phyloP scores from a whole-genome alignment of 2,329 filamentous ascomycete genomes.

The Calonectria multiphialidica region DNA sequence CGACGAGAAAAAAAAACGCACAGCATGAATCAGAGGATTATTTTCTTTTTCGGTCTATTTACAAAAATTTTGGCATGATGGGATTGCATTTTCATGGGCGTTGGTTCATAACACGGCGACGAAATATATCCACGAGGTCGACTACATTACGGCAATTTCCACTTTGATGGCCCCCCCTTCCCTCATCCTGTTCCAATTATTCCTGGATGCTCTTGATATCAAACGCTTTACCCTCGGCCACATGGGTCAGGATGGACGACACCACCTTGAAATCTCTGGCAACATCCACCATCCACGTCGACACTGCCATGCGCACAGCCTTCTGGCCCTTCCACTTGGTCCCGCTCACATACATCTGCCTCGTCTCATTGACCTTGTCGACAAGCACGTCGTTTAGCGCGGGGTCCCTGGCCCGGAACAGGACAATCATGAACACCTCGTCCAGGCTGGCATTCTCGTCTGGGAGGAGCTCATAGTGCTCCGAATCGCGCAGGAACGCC shows the following conservation, averaged over 20 bases:
- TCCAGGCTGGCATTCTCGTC: constrained; percentile 57
- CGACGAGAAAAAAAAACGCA: neutral
- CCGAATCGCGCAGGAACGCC: constrained; percentile 69
- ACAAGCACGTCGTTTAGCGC: constrained; percentile 75
- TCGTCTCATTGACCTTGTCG: constrained; percentile 77
- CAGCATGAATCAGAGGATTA: neutral
- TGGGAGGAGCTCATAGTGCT: constrained; percentile 77
- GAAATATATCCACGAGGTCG: constrained; percentile 15
- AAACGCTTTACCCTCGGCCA: constrained; percentile 52
- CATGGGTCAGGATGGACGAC: constrained; percentile 68
- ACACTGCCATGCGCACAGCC: constrained; percentile 86
- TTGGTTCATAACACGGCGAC: constrained; percentile 10
- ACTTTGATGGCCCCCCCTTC: neutral
- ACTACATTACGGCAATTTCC: neutral
- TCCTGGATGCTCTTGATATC: constrained; percentile 35
- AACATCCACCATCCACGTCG: constrained; percentile 84
- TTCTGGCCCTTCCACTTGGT: constrained; percentile 81
- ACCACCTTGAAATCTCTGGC: constrained; percentile 76
- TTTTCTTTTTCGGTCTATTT: neutral
- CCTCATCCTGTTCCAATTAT: neutral
- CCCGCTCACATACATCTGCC: constrained; percentile 85
- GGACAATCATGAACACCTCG: constrained; percentile 72
- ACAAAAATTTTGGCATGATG: constrained; percentile 1
- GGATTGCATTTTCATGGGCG: constrained; percentile 10
- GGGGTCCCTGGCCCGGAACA: constrained; percentile 79